Conservation (phyloP, 495 filamentous ascomycete species). For the Zalerion maritima region DNA sequence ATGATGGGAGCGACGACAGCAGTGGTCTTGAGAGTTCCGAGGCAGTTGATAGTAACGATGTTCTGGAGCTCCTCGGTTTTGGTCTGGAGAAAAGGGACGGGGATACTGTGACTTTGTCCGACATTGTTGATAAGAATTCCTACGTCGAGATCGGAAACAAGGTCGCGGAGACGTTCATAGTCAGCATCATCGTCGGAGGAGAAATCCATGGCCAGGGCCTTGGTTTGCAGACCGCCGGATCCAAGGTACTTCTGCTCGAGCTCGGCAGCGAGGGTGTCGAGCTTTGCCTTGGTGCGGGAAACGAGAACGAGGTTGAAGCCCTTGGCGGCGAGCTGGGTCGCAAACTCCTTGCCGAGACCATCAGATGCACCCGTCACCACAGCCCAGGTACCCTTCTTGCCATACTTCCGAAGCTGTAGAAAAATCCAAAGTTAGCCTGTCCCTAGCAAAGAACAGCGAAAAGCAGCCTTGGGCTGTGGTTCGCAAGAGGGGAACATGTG, state of each 20-base stretch:
- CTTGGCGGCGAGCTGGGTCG: slow-evolving; percentile 73
- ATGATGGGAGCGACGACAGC: slow-evolving; percentile 75
- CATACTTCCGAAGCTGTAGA: slow-evolving; percentile 71
- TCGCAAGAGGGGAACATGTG: neutral
- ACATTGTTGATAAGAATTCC: slow-evolving; percentile 95
- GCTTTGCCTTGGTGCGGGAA: slow-evolving; percentile 84
- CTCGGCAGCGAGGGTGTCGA: slow-evolving; percentile 59
- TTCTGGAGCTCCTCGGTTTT: slow-evolving; percentile 60
- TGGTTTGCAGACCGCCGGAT: slow-evolving; percentile 47
- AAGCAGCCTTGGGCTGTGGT: neutral
- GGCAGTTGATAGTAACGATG: slow-evolving; percentile 91
- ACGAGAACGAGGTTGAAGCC: slow-evolving; percentile 90
- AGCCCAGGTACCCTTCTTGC: slow-evolving; percentile 84
- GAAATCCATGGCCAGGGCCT: slow-evolving; percentile 84
- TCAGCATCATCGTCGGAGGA: slow-evolving; percentile 57
- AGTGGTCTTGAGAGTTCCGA: slow-evolving; percentile 74
- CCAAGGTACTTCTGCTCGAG: slow-evolving; percentile 44
- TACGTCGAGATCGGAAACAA: slow-evolving; percentile 61
- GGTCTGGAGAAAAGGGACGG: slow-evolving; percentile 75
- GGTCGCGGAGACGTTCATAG: slow-evolving; percentile 52
- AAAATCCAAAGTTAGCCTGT: slow-evolving; percentile 1
- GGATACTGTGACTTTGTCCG: slow-evolving; percentile 82
- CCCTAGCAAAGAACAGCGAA: no score
- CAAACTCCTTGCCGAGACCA: slow-evolving; percentile 94
- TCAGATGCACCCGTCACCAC: slow-evolving; percentile 92